Evolutionary conservation across 495 filamentous ascomycete species (phyloP), one percentile per base, ranked within the genome.

Genomic region (Hyaloscypha finlandica): DNA sequence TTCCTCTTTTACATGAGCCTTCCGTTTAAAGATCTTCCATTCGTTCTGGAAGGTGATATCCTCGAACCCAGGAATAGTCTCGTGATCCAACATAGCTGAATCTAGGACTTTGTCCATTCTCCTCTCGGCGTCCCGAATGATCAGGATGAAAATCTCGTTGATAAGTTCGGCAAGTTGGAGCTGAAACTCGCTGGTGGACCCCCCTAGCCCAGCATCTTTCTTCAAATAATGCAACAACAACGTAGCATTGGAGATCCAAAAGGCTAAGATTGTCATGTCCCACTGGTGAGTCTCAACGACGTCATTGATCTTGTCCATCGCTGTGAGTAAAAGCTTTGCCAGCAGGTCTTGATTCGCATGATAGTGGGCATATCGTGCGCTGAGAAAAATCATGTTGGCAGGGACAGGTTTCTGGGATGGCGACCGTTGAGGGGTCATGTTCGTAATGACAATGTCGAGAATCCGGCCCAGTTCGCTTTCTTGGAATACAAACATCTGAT

Each of bases 401-500:
- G 95, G 95, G 0, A 99, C 94, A 2, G 95, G 95, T 70, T 99
- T 99, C 71, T 99, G 95, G 4, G 93, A 92, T 0, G 94, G 92
- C 25, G 94, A 97, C 67, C 95, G 84, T 77, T 97, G 94, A 0
- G 95, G 95, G 0, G 92, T 94, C 95, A 99, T 99, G 76, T 96
- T 93, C 64, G 95, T 98, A 73, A 99, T 96, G 73, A 97, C 88
- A 55, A 99, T 93, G 71, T 97, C 91, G 60, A 99, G 85, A 66
- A 98, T 97, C 63, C 88, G 86, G 60, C 91, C 89, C 56, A 99
- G 79, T 67, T 98, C 96, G 72, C 85, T 86, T 62, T 99, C 96
- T 78, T 98, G 96, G 76, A 99, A 98, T 30, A 99, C 95, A 72
- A 99, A 99, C 95, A 99, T 99, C 74, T 99, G 95, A 76, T 99